Evolutionary conservation across 2,329 filamentous ascomycete species (phyloP).

Genomic region (Diaporthe destruens): DNA sequence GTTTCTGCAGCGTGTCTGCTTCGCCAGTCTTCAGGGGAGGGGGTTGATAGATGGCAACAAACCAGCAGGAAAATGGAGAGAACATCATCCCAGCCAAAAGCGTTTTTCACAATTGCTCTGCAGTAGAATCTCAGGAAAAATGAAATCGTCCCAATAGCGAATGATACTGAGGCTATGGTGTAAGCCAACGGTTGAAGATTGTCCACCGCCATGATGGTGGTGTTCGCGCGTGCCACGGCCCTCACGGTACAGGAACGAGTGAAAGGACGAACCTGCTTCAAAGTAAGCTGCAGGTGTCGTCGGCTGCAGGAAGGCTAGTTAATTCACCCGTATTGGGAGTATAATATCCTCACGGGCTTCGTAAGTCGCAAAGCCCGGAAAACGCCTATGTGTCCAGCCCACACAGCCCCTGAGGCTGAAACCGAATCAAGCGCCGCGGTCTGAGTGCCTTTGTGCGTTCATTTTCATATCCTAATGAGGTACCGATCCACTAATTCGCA

Average conservation of each 20-base stretch:
- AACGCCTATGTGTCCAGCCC: neutral
- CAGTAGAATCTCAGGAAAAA: conserved; percentile 15
- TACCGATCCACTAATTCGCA: neutral
- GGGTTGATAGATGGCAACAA: neutral
- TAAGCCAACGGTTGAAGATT: conserved; percentile 21
- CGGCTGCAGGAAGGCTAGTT: too few species aligned
- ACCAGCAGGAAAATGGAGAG: conserved; percentile 23
- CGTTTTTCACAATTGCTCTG: conserved; percentile 7
- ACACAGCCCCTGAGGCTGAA: conserved; percentile 12
- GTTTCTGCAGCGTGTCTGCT: neutral
- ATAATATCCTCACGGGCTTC: neutral
- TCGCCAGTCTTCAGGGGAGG: neutral
- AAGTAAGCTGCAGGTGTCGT: neutral
- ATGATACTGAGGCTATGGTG: neutral
- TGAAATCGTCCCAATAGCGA: neutral
- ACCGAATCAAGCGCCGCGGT: neutral
- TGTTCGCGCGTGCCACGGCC: neutral
- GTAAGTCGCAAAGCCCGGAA: neutral
- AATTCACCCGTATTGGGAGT: neutral
- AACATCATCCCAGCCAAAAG: conserved; percentile 8
- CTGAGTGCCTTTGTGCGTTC: neutral
- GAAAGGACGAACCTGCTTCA: neutral
- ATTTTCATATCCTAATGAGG: neutral
- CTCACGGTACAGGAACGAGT: neutral
- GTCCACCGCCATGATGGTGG: neutral